Base-by-base conservation (phyloP, 345 rosid species). In the Linum lewisii region DNA sequence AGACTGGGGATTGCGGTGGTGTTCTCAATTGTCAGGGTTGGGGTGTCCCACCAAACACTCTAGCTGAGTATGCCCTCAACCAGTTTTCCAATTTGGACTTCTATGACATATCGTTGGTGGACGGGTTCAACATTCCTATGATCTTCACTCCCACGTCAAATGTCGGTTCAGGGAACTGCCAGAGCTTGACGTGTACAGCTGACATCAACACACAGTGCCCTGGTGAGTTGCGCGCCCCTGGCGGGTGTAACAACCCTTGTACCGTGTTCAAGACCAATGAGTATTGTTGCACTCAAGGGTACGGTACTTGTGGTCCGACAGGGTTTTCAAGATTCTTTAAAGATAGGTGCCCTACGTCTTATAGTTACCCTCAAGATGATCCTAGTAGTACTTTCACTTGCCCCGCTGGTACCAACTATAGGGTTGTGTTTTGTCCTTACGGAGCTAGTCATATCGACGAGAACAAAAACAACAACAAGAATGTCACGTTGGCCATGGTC, bases 41-140 rank as follows among this genome's bases (percentile, higher is more conserved):
- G 69, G 91, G 90, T 5, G 47, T 16, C 44, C 87, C 87, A 1
- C 90, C 86, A 2, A 79, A 80, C 62, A 82, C 90, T 58, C 52
- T 79, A 59, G 88, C 82, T 20, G 88, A 84, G 67, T 78, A 71
- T 37, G 80, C 84, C 0, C 70, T 84, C 24, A 86, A 86, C 77
- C 86, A 80, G 3, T 81, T 63, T 60, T 65, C 61, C 0, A 74
- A 69, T 63, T 1, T 64, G 47, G 83, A 81, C 63, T 81, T 78
- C 53, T 67, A 49, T n/a, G 82, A 82, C 66, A 75, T 83, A 0
- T 86, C 87, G 0, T 67, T 81, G 2, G 72, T 79, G 6, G 76
- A 82, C n/a, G 80, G 84, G 1, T 77, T 77, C 57, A 77, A 82
- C 32, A 25, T 82, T 19, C 83, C 88, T 0, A 82, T 84, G 81